Evolutionary conservation across 129 eudicot genomes (phyloP).

Genomic region (Erigeron canadensis): DNA sequence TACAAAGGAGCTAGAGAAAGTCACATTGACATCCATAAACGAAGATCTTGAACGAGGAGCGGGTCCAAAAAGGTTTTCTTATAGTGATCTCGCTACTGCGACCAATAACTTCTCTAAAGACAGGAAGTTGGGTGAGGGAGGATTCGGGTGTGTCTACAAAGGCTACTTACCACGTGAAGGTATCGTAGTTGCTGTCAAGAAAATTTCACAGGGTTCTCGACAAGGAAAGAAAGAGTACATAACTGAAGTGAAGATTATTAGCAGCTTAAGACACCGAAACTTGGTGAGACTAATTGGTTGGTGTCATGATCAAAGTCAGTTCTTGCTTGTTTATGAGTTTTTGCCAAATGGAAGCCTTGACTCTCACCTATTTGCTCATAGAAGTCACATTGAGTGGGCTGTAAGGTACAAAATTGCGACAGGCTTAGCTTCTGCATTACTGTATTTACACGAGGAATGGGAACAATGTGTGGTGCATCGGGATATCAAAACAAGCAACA

Average conservation of each 20-base stretch:
- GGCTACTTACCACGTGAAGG: constrained; percentile 39
- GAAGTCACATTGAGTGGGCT: constrained; percentile 43
- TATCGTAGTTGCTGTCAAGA: constrained; percentile 52
- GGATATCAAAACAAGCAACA: constrained; percentile 67
- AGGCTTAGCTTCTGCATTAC: constrained; percentile 59
- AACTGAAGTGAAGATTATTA: constrained; percentile 57
- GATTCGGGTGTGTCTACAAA: constrained; percentile 61
- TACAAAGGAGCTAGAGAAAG: neutral
- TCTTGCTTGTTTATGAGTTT: constrained; percentile 60
- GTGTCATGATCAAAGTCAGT: constrained; percentile 58
- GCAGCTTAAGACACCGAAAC: constrained; percentile 56
- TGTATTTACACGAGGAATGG: constrained; percentile 66
- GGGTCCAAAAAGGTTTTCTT: constrained; percentile 52
- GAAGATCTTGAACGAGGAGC: constrained; percentile 52
- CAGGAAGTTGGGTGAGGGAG: constrained; percentile 56
- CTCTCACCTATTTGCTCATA: constrained; percentile 43
- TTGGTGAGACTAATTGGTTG: constrained; percentile 65
- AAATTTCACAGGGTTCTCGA: constrained; percentile 51
- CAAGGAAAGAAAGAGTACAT: constrained; percentile 64
- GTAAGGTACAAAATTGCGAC: constrained; percentile 48
- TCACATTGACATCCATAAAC: constrained; percentile 33
- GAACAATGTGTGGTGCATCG: constrained; percentile 70
- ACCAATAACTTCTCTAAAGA: constrained; percentile 47
- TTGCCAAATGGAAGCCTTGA: constrained; percentile 71
- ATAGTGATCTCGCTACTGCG: constrained; percentile 41